Conservation (phyloP, 306 rosid genomes). For the Senna tora region DNA sequence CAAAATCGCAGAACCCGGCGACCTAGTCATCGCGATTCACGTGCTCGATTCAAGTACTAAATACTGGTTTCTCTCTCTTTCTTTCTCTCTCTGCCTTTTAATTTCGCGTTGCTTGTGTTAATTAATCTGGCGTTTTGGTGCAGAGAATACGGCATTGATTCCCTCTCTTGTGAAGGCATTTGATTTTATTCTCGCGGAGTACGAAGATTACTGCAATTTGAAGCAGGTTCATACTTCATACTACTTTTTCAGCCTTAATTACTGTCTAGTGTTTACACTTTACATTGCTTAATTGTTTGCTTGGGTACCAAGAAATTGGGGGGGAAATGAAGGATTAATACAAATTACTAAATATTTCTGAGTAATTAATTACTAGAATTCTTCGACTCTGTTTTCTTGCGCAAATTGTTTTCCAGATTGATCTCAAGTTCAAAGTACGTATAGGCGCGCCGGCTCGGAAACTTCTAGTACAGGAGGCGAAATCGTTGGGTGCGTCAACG, state of each 20-base stretch:
- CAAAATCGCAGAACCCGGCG: constrained; percentile 83
- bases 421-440: constrained; percentile 68
- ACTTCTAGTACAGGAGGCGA: constrained; percentile 61
- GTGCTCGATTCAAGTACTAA: constrained; percentile 51
- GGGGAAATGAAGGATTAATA: constrained; percentile 29
- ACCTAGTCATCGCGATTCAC: constrained; percentile 83
- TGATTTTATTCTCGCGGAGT: constrained; percentile 75
- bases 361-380: background rate
- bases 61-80: constrained; percentile 45
- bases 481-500: constrained; percentile 51
- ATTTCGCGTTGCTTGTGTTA: background rate
- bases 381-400: background rate
- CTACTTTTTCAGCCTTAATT: background rate
- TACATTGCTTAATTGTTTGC: background rate
- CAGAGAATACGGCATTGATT: constrained; percentile 64
- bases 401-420: constrained; percentile 50
- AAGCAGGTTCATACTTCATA: constrained; percentile 60
- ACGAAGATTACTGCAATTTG: constrained; percentile 80
- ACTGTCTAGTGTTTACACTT: too few species aligned
- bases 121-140: constrained; percentile 7
- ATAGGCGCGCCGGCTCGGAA: constrained; percentile 64
- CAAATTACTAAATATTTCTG: background rate
- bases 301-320: constrained; percentile 32
- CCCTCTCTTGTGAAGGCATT: constrained; percentile 70
- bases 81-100: background rate